Conservation (phyloP, 164 flowering plant species). For the Vitis vinifera region ASM3070453v1 NC_081822.1:6648501-6649000, state of each 20-base stretch:
- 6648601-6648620: slow-evolving; percentile 6
- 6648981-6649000: neutral
- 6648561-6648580: neutral
- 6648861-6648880: neutral
- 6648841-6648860: neutral
- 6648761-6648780: slow-evolving; percentile 14
- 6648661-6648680: neutral
- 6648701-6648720: neutral
- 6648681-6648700: neutral
- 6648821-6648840: neutral
- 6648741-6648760: slow-evolving; percentile 17
- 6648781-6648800: slow-evolving; percentile 21
- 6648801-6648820: slow-evolving; percentile 3
- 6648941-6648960: slow-evolving; percentile 14
- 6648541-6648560: neutral
- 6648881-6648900: neutral
- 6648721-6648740: neutral
- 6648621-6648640: slow-evolving; percentile 8
- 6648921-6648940: slow-evolving; percentile 11
- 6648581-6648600: neutral
- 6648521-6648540: slow-evolving; percentile 1
- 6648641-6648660: neutral
- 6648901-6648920: slow-evolving; percentile 9
- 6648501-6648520: neutral
- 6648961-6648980: neutral